Evolutionary conservation across 192 early-diverging fungal genomes (phyloP), one percentile per base, ranked within the genome.

Genomic region (Coemansia sp.): DNA sequence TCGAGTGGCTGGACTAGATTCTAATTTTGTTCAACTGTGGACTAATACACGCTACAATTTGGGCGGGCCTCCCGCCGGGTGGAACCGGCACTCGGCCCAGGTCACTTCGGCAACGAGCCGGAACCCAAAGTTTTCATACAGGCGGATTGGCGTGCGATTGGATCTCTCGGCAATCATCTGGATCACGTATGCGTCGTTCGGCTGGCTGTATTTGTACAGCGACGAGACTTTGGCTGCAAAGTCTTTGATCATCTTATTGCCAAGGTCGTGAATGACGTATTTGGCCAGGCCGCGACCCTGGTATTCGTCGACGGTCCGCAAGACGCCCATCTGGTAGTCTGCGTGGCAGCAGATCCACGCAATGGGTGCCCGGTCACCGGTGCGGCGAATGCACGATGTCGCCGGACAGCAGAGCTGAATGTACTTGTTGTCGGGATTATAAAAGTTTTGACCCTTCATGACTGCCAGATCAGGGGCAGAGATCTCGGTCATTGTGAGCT

Each of bases 1-100:
- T 99, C 51, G 93, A 90, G 39, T 97, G 93, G 94, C 67, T 98
- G 4, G 22, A 40, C 5, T 52, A 51, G 26, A 15, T 17, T 39
- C 10, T 39, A 32, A 32, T 32, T 5, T 32, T 32, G n/a, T 35
- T 35, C 9, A 35, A 35, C 10, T 6, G 9, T 35, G 1, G 32
- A 14, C 5, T 35, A n/a, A n/a, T n/a, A n/a, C n/a, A n/a, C n/a
- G n/a, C n/a, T n/a, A n/a, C n/a, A n/a, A n/a, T n/a, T n/a, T n/a
- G n/a, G n/a, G n/a, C n/a, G n/a, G n/a, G n/a, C n/a, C n/a, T n/a
- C n/a, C 31, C 20, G 27, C 8, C 4, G 27, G n/a, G 26, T 48
- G 28, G 15, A 48, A 48, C 28, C 8, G 17, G 46, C 46, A 48
- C 15, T 48, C 46, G n/a, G 46, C 46, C 46, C 46, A 48, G 46